Evolutionary conservation across 208 protist species (phyloP).

Genomic region (Acanthamoeba sp.): DNA sequence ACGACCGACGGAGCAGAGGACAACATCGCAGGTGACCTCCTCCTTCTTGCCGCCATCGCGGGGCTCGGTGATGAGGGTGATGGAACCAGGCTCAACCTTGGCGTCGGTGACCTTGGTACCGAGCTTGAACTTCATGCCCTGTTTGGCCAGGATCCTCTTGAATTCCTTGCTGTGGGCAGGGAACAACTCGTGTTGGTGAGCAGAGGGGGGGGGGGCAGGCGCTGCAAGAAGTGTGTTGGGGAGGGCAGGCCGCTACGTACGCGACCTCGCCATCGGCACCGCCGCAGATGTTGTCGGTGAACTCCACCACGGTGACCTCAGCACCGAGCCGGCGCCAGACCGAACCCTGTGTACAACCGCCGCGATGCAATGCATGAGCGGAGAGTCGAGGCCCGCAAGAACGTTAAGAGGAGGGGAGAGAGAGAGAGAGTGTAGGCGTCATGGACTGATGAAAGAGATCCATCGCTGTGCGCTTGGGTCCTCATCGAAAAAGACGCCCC

Average conservation of each 20-base stretch:
- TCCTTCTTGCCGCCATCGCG: constrained; percentile 90
- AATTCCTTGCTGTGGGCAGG: constrained; percentile 41
- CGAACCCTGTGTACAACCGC: constrained; percentile 91
- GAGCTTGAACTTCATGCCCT: constrained; percentile 92
- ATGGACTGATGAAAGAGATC: not conserved
- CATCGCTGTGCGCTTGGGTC: not conserved
- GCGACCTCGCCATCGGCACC: constrained; percentile 82
- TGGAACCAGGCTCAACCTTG: constrained; percentile 86
- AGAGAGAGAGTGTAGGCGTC: not conserved
- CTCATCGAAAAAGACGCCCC: not conserved
- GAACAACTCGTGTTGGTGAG: too few species aligned
- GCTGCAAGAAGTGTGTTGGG: not conserved
- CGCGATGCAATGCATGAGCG: constrained; percentile 79
- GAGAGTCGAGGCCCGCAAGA: not conserved
- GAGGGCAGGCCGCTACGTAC: constrained; percentile 9
- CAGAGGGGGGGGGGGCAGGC: too few species aligned
- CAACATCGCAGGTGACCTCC: constrained; percentile 90
- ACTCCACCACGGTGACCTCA: constrained; percentile 99
- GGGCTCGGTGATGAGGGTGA: constrained; percentile 93
- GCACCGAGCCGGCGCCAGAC: constrained; percentile 98
- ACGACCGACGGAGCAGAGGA: constrained; percentile 98
- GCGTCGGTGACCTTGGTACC: constrained; percentile 87
- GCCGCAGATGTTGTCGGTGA: constrained; percentile 93
- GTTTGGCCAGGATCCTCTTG: constrained; percentile 85
- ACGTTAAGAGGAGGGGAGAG: not conserved